Base-by-base conservation (phyloP, 2,329 filamentous ascomycete genomes). In the Apiospora rasikravindrae region DNA sequence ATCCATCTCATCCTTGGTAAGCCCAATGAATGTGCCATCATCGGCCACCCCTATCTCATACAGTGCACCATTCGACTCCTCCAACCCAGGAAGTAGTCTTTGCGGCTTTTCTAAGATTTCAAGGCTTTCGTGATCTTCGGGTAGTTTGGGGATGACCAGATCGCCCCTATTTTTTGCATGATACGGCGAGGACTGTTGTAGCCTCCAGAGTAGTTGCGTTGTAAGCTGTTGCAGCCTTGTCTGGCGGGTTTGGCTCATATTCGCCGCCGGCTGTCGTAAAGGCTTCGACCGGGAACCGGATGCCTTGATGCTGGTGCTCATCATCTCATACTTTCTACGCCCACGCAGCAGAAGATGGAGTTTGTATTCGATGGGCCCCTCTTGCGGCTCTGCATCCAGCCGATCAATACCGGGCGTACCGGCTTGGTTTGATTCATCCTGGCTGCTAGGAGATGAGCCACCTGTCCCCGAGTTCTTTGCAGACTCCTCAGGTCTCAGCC, bases 31-130 rank as follows among this genome's bases (percentile, higher is more conserved):
- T 0, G 93, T 94, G 10, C 96, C 96, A 83, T 98, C 95, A 81
- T 99, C 96, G 40, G 95, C 93, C 13, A 99, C 95, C 0, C 96
- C 96, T 81, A 99, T 97, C 81, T 99, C 96, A 77, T 99, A 99
- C 69, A 98, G 83, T 0, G 96, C 96, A 6, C 96, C 96, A 76
- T 94, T 92, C 22, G 95, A 98, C 80, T 98, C 95, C 80, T 98
- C 96, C 11, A 99, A 85, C 0, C 96, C 95, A 2, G 95, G 90
- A 8, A 95, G 85, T 53, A 92, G 84, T 74, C 91, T 90, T 10
- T 83, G 85, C 1, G 88, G 84, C 72, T 86, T 84, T 69, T 87
- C 80, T 10, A 86, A 83, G 29, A 81, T 79, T 49, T 86, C 80
- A 24, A 88, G 79, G 70, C 87, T 84, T 29, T 84, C 80, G n/a